Conservation (phyloP, 768 basidiomycete genomes). For the Suillus hirtellus region DNA sequence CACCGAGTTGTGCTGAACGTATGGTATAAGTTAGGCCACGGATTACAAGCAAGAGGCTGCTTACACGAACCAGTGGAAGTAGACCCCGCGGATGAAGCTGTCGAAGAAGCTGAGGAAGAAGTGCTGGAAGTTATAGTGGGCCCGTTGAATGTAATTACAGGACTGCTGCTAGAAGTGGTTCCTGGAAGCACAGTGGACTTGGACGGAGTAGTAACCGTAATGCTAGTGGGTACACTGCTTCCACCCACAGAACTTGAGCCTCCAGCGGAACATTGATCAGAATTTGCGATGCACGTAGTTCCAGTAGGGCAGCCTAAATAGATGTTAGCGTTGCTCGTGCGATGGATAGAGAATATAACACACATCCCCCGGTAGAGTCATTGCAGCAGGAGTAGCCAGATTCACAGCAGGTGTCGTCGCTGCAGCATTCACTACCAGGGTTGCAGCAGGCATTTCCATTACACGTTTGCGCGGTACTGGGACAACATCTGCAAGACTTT, state of each 20-base stretch:
- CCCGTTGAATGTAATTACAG: not conserved
- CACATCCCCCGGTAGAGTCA: constrained; percentile 25
- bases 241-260: not conserved
- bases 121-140: not conserved
- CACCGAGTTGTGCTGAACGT: not conserved
- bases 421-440: not conserved
- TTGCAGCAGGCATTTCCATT: constrained; percentile 16
- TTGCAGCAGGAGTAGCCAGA: constrained; percentile 20
- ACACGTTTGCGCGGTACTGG: constrained; percentile 17
- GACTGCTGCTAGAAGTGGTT: not conserved
- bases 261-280: not conserved
- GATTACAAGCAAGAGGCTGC: not conserved
- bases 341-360: constrained; percentile 3
- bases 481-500: constrained; percentile 20
- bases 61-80: not conserved
- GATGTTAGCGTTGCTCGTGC: not conserved
- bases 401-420: constrained; percentile 12
- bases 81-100: constrained; percentile 2
- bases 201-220: not conserved
- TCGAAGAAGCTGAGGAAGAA: not conserved
- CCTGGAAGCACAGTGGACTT: not conserved
- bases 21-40: not conserved
- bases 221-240: not conserved
- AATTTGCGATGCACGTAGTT: not conserved
- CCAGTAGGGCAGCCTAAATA: constrained; percentile 21